These are phyloP conservation scores for Hypoxylon fuscum DNA, from an alignment of 495 filamentous ascomycete genomes.

Conservation along the genomic window DNA sequence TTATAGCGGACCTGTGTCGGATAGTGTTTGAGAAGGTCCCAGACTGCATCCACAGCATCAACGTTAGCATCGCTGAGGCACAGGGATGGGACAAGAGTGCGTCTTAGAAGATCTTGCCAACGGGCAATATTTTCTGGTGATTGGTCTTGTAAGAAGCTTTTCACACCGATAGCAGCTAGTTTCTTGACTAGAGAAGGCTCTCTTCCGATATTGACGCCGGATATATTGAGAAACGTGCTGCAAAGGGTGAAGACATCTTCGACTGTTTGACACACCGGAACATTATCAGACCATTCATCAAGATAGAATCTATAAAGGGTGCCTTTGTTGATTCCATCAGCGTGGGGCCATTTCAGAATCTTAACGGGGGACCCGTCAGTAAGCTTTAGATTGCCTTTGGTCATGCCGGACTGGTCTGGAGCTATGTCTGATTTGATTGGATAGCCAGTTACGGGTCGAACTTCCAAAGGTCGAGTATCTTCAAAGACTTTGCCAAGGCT, in stretches of 20 bases:
- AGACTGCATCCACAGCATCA: constrained; percentile 84
- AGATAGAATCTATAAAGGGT: constrained; percentile 90
- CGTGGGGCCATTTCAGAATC: constrained; percentile 77
- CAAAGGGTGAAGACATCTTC: constrained; percentile 92
- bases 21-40: constrained; percentile 79
- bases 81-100: constrained; percentile 82
- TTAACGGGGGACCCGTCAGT: constrained; percentile 64
- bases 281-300: constrained; percentile 95
- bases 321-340: constrained; percentile 79
- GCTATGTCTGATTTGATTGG: constrained; percentile 38
- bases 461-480: constrained; percentile 44
- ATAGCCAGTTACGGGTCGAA: constrained; percentile 19
- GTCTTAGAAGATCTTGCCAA: constrained; percentile 83
- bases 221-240: constrained; percentile 81
- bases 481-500: constrained; percentile 67
- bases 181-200: constrained; percentile 81
- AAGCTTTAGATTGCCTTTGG: constrained; percentile 73
- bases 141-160: constrained; percentile 73
- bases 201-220: constrained; percentile 87
- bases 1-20: constrained; percentile 80
- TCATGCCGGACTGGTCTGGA: constrained; percentile 66
- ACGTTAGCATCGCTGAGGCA: constrained; percentile 85
- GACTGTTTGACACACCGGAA: constrained; percentile 87
- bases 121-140: constrained; percentile 73
- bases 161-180: constrained; percentile 79